These are phyloP conservation scores for Adansonia madagascariensis DNA, from an alignment of 441 rosid species.

Conservation along the genomic window DNA sequence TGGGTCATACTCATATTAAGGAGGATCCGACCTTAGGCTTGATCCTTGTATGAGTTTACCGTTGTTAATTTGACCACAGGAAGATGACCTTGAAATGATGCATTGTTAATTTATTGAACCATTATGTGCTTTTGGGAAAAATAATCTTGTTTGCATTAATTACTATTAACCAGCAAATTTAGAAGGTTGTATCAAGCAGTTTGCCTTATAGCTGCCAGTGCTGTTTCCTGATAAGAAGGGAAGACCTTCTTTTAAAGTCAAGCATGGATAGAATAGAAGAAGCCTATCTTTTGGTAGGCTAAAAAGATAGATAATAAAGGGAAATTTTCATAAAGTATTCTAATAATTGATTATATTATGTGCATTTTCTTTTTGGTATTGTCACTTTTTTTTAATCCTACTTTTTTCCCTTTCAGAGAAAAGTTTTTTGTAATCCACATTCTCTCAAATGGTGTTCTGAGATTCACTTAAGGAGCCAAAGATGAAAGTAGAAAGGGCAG, in stretches of 20 bases:
- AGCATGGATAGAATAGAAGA: neutral
- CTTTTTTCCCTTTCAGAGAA: neutral
- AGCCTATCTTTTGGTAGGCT: neutral
- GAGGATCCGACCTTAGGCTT: neutral
- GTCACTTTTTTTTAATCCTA: neutral
- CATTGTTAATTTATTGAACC: neutral
- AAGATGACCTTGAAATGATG: neutral
- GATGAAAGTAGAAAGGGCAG: conserved; percentile 29
- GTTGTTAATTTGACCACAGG: neutral
- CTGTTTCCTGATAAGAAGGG: neutral
- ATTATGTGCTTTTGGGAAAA: neutral
- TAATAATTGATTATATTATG: neutral
- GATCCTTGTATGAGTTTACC: neutral
- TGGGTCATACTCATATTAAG: neutral
- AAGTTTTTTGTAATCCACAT: neutral
- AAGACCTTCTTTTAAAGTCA: neutral
- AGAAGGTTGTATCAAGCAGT: neutral
- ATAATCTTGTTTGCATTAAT: neutral
- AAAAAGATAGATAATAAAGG: neutral
- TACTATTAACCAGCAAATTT: neutral
- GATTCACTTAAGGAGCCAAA: conserved; percentile 35
- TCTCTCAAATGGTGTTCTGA: conserved; percentile 41
- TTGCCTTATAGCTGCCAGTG: neutral
- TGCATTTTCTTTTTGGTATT: conserved; percentile 9
- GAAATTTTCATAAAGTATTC: neutral